Percentiles rank a stretch among this genome's conserved stretches.
phyloP scores from a whole-genome alignment of 164 flowering plant genomes.

The Magnolia changhungtana region DNA sequence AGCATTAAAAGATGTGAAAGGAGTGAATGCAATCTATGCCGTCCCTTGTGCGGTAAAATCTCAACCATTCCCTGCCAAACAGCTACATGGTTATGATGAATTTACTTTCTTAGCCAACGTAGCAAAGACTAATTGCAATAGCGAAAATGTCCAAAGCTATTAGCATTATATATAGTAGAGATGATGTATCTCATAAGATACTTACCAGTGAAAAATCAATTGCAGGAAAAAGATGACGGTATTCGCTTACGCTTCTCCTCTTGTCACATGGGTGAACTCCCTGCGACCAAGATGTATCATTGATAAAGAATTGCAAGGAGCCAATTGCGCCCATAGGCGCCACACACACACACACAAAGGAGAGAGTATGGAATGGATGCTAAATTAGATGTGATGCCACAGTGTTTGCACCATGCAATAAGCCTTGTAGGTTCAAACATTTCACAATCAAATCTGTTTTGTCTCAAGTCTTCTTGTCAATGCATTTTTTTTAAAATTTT shows the following conservation, averaged over 20 bases:
- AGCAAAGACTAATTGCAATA: no score
- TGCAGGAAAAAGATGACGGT: constrained; percentile 72
- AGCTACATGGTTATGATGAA: no score
- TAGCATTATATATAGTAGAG: no score
- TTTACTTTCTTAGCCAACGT: no score
- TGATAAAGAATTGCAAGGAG: neutral
- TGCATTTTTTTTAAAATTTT: no score
- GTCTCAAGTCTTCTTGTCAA: no score
- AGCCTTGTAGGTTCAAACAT: neutral
- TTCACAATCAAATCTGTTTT: neutral
- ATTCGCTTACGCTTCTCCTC: constrained; percentile 73
- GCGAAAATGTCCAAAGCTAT: no score
- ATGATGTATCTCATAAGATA: constrained; percentile 3
- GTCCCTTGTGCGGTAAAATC: no score
- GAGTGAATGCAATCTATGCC: no score
- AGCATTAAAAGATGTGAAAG: no score
- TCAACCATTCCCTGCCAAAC: no score
- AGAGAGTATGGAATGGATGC: neutral
- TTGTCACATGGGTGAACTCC: constrained; percentile 93
- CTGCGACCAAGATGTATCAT: constrained; percentile 30
- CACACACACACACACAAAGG: neutral
- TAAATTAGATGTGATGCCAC: neutral
- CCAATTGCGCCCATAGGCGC: neutral
- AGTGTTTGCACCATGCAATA: neutral
- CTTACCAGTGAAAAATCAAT: constrained; percentile 89